A percentile compares a stretch with the other conserved stretches of the same genome.
These are phyloP conservation scores for Eragrostis nindensis DNA, from an alignment of 176 grass and related monocot genomes.

Conservation along the genomic window DNA sequence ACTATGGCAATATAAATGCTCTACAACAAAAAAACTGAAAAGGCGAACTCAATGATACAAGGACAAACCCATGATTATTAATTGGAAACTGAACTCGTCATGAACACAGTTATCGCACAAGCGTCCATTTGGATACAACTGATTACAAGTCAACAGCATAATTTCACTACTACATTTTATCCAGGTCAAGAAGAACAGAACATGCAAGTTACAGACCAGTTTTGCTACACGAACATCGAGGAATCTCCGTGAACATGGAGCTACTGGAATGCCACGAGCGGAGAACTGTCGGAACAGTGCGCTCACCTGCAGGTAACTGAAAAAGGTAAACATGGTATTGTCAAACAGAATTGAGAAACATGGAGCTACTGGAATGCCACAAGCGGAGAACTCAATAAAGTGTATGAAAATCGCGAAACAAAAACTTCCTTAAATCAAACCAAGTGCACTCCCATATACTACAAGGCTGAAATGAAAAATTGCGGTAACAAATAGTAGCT, in stretches of 20 bases:
- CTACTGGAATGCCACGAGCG: not conserved
- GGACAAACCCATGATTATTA: not conserved
- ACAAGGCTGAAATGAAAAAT: slow-evolving; percentile 1
- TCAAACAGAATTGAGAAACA: too few species aligned
- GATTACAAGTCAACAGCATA: not conserved
- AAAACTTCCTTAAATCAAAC: not conserved
- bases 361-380: too few species aligned
- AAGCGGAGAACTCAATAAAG: slow-evolving; percentile 10
- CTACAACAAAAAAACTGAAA: not conserved
- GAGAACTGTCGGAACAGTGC: not conserved
- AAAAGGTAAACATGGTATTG: not conserved
- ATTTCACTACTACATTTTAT: not conserved
- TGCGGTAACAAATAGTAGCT: slow-evolving; percentile 10
- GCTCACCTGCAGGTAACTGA: slow-evolving; percentile 15
- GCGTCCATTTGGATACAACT: not conserved
- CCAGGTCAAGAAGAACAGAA: not conserved
- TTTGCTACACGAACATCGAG: not conserved
- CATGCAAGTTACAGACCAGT: not conserved
- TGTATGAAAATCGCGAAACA: not conserved
- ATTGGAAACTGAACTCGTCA: not conserved
- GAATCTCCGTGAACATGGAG: not conserved
- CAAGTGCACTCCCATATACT: slow-evolving; percentile 5
- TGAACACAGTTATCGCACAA: not conserved
- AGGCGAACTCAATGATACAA: not conserved
- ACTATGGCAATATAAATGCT: not conserved